A percentile compares a stretch with the other conserved stretches of the same genome.
These are phyloP conservation scores for Cyberlindnera mississippiensis DNA, from an alignment of 805 yeast species.

Conservation along the genomic window DNA sequence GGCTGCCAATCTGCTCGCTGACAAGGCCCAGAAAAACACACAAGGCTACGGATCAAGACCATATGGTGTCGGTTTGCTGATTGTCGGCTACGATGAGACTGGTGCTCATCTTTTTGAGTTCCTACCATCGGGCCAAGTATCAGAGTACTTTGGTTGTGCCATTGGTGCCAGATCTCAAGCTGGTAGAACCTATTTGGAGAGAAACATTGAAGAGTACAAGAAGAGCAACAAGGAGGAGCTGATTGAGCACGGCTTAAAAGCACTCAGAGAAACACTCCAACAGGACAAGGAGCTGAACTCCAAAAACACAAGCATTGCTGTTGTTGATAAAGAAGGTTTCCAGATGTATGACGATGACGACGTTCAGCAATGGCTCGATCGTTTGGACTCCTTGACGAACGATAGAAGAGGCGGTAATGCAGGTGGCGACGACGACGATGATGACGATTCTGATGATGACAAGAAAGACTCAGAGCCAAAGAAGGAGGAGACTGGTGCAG, in stretches of 20 bases:
- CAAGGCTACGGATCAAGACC: slow-evolving; percentile 97
- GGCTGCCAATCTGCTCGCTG: slow-evolving; percentile 85
- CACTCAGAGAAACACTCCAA: slow-evolving; percentile 88
- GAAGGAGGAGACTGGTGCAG: slow-evolving; percentile 20
- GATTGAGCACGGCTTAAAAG: slow-evolving; percentile 80
- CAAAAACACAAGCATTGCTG: slow-evolving; percentile 84
- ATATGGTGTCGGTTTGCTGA: slow-evolving; percentile 91
- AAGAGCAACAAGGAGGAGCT: slow-evolving; percentile 64
- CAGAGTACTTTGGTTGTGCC: slow-evolving; percentile 90
- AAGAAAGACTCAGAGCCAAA: slow-evolving; percentile 9
- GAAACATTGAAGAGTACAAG: slow-evolving; percentile 68
- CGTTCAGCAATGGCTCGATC: slow-evolving; percentile 79
- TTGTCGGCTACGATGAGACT: slow-evolving; percentile 87
- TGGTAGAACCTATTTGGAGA: slow-evolving; percentile 91
- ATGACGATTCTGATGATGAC: slow-evolving; percentile 17
- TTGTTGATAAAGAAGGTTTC: slow-evolving; percentile 85
- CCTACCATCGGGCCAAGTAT: slow-evolving; percentile 90
- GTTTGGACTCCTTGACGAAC: slow-evolving; percentile 62
- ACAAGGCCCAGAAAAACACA: slow-evolving; percentile 95
- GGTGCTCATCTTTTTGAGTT: slow-evolving; percentile 95
- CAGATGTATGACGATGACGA: slow-evolving; percentile 77
- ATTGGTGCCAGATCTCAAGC: slow-evolving; percentile 99
- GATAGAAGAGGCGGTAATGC: slow-evolving; percentile 40
- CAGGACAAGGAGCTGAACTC: slow-evolving; percentile 89
- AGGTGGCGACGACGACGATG: slow-evolving; percentile 23